Percentiles rank a stretch among this genome's conserved stretches.
These are phyloP conservation scores for Emericellopsis cladophorae DNA, from an alignment of 2,329 filamentous ascomycete genomes.

Conservation along the genomic window DNA sequence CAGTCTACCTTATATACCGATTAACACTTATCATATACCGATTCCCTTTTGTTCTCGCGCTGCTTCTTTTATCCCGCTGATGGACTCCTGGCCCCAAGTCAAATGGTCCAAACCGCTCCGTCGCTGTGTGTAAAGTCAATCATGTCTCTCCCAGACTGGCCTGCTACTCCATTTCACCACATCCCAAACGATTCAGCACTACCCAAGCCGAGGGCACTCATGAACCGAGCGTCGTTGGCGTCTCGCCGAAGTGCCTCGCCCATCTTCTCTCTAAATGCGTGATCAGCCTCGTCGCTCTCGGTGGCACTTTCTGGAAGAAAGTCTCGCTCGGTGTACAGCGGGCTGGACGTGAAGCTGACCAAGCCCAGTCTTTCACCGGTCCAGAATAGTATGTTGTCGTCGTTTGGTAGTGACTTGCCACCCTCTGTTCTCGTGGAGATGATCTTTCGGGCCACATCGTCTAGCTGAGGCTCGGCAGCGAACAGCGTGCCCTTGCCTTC, in stretches of 20 bases:
- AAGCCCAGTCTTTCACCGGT: constrained; percentile 76
- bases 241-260: constrained; percentile 61
- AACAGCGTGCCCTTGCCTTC: constrained; percentile 35
- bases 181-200: neutral
- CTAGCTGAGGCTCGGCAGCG: constrained; percentile 37
- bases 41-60: too few species aligned
- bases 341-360: constrained; percentile 45
- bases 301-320: constrained; percentile 32
- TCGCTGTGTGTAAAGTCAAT: too few species aligned
- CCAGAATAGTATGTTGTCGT: constrained; percentile 71
- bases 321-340: constrained; percentile 34
- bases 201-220: constrained; percentile 30
- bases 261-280: constrained; percentile 58
- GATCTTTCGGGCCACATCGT: constrained; percentile 72
- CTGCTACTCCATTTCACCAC: neutral
- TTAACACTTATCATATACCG: too few species aligned
- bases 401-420: constrained; percentile 19
- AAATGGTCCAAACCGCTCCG: too few species aligned
- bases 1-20: too few species aligned
- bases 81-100: neutral
- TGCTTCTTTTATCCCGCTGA: too few species aligned
- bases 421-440: constrained; percentile 40
- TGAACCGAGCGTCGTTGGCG: constrained; percentile 66
- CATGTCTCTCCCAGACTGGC: neutral
- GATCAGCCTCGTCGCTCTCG: constrained; percentile 37